phyloP scores from a whole-genome alignment of 2,329 filamentous ascomycete species.

The Herpotrichia juniperi region DNA sequence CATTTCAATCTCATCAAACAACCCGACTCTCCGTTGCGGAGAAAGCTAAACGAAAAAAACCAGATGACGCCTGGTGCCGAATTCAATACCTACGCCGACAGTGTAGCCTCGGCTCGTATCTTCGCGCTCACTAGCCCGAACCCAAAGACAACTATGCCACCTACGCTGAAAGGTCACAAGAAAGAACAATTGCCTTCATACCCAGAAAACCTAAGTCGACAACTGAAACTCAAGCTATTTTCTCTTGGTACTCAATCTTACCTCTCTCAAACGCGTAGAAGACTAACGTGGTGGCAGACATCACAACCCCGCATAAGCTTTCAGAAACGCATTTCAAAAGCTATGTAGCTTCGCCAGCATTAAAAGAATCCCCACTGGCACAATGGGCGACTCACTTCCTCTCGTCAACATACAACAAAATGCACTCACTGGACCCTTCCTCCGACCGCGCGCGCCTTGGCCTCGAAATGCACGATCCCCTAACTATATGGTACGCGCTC shows the following conservation, averaged over 20 bases:
- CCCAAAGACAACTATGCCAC: conserved; percentile 82
- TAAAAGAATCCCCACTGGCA: conserved; percentile 49
- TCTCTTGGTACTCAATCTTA: conserved; percentile 45
- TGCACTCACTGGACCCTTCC: conserved; percentile 47
- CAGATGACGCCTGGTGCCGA: conserved; percentile 79
- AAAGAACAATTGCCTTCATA: conserved; percentile 44
- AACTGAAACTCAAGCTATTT: conserved; percentile 54
- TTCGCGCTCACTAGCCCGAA: conserved; percentile 58
- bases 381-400: conserved; percentile 55
- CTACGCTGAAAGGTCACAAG: conserved; percentile 58
- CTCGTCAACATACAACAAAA: conserved; percentile 52
- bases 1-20: conserved; percentile 48
- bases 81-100: conserved; percentile 94
- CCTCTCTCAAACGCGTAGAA: neutral
- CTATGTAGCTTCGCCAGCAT: conserved; percentile 29
- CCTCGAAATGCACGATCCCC: conserved; percentile 55
- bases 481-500: conserved; percentile 47
- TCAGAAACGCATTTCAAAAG: conserved; percentile 46
- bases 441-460: conserved; percentile 40
- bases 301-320: conserved; percentile 52
- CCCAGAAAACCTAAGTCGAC: conserved; percentile 47
- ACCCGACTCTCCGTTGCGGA: conserved; percentile 38
- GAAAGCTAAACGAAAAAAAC: conserved; percentile 39
- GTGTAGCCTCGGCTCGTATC: conserved; percentile 54
- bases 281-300: conserved; percentile 45